Conservation (phyloP, 164 flowering plant species). For the Liquidambar formosana region DNA sequence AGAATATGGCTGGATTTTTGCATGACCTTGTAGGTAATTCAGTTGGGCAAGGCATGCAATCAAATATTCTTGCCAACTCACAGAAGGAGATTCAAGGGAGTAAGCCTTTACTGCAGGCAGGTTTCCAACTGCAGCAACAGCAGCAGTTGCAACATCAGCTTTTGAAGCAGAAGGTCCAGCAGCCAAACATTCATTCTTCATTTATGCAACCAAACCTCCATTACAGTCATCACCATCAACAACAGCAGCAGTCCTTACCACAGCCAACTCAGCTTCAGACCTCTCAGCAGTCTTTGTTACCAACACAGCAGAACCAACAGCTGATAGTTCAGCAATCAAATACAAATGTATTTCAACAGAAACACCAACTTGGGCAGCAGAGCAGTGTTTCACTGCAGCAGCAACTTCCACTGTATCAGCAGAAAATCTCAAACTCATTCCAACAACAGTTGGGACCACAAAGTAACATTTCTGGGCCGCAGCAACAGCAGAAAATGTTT, state of each 20-base stretch:
- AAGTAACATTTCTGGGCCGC: not conserved
- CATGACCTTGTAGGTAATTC: not conserved
- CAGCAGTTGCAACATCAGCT: not conserved
- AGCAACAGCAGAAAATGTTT: not conserved
- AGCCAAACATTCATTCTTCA: not conserved
- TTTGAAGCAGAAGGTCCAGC: conserved; percentile 1
- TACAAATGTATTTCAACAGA: not conserved
- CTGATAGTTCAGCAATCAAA: not conserved
- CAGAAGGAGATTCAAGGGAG: not conserved
- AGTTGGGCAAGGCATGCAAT: not conserved
- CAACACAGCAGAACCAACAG: not conserved
- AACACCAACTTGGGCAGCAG: not conserved
- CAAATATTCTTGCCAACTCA: not conserved
- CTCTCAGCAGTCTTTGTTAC: not conserved
- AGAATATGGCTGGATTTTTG: not conserved
- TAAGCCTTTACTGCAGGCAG: not conserved
- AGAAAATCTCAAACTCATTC: not conserved
- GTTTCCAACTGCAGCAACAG: not conserved
- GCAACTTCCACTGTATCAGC: not conserved
- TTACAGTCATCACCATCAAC: not conserved
- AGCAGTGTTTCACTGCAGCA: not conserved
- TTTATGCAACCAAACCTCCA: not conserved
- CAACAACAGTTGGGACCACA: not conserved
- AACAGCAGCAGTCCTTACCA: not conserved
- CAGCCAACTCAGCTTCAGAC: not conserved